Conservation (phyloP, 192 early-diverging fungal species). For the Podila horticola region DNA sequence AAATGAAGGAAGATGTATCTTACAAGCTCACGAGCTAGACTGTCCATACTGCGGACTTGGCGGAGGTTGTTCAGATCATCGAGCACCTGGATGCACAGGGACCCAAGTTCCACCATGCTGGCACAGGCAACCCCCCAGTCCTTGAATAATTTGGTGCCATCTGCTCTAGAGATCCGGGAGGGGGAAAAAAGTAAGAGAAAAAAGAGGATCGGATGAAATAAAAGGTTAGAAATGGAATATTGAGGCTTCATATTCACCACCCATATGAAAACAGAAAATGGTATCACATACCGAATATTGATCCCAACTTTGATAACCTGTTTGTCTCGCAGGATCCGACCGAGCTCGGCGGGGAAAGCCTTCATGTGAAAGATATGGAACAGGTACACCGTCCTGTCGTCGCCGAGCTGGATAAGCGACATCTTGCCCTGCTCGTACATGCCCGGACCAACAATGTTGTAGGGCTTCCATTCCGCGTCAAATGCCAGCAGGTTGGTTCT, state of each 20-base stretch:
- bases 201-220: background rate
- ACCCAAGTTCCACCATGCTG: conserved; percentile 34
- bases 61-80: conserved; percentile 9
- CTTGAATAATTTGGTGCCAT: conserved; percentile 43
- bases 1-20: background rate
- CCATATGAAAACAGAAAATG: background rate
- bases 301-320: conserved; percentile 40
- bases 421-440: conserved; percentile 20
- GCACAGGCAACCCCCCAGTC: conserved; percentile 42
- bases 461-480: conserved; percentile 43
- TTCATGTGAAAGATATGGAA: conserved; percentile 47
- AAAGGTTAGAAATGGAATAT: background rate
- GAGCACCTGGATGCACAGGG: conserved; percentile 19
- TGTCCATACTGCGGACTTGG: conserved; percentile 33
- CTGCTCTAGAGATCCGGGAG: conserved; percentile 4
- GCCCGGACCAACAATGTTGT: background rate
- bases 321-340: conserved; percentile 23
- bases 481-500: conserved; percentile 40
- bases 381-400: conserved; percentile 33
- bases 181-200: background rate
- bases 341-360: conserved; percentile 22
- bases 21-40: conserved; percentile 26
- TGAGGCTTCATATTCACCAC: too few species aligned
- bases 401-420: conserved; percentile 37
- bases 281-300: conserved; percentile 34